Evolutionary conservation across 495 filamentous ascomycete species (phyloP), one percentile per base, ranked within the genome.

Genomic region (Extremus antarcticus): DNA sequence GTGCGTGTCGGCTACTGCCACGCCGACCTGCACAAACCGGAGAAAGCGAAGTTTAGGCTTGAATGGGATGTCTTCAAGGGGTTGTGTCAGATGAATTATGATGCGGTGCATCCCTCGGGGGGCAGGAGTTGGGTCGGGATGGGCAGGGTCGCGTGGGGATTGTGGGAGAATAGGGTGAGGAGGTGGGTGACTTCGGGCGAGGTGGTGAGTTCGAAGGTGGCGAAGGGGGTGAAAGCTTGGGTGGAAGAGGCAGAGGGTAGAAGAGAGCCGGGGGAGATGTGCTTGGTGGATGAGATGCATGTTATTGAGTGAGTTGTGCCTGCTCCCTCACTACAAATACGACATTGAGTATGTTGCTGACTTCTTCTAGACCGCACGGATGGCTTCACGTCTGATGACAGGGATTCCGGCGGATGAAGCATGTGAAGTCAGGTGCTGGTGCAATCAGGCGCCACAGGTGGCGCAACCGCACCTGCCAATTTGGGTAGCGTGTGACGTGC

Each of bases 241-340:
- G 8, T 24, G 21, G 1, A 17, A 17, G 35, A 25, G 40, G 19
- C 24, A 25, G 16, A 35, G 35, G 29, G 20, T 3, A 8, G 41
- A n/a, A 8, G 2, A 2, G 58, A 61, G 45, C 11, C n/a, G 1
- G 58, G 58, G 9, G 19, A n/a, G 1, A 43, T 49, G 24, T 61
- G 58, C 46, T 13, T 61, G 40, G 48, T 61, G 43, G 49, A 56
- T 43, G 58, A 61, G 58, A 61, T 61, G 58, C 58, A 61, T 48
- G 19, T 61, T 13, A 47, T 60, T 40, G 17, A 50, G 15, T 45
- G 19, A 45, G 46, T 49, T n/a, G n/a, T n/a, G n/a, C n/a, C n/a
- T n/a, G n/a, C n/a, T n/a, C n/a, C n/a, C n/a, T n/a, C n/a, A n/a
- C n/a, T n/a, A n/a, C n/a, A n/a, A n/a, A n/a, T n/a, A n/a, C n/a